These are phyloP conservation scores for Papiliotrema nemorosa DNA, from an alignment of 1,284 basidiomycete genomes.

Conservation along the genomic window DNA sequence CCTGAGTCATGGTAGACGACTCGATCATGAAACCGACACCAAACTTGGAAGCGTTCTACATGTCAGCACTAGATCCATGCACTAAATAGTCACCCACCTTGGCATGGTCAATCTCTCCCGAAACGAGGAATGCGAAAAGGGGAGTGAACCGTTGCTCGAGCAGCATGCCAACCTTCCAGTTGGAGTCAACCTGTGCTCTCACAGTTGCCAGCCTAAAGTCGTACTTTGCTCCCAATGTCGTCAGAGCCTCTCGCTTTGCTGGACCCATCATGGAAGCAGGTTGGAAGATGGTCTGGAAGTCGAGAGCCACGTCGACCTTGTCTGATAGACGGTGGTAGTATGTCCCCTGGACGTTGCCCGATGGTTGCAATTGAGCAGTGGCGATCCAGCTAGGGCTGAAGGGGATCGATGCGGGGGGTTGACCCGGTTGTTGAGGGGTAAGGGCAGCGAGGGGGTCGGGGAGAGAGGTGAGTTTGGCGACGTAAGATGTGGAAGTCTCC, in stretches of 20 bases:
- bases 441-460: slow-evolving; percentile 49
- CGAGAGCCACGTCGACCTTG: slow-evolving; percentile 97
- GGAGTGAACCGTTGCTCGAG: slow-evolving; percentile 96
- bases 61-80: background rate
- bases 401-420: slow-evolving; percentile 24
- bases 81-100: slow-evolving; percentile 59
- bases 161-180: slow-evolving; percentile 88
- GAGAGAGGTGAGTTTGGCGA: slow-evolving; percentile 76
- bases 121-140: slow-evolving; percentile 87
- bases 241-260: slow-evolving; percentile 81
- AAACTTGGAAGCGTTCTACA: slow-evolving; percentile 82
- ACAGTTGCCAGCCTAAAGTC: slow-evolving; percentile 92
- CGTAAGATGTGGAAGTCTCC: slow-evolving; percentile 77
- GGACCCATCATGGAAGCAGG: slow-evolving; percentile 54
- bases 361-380: slow-evolving; percentile 83
- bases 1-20: slow-evolving; percentile 48
- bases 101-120: slow-evolving; percentile 97
- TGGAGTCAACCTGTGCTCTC: slow-evolving; percentile 85
- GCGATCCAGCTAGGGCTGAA: slow-evolving; percentile 76
- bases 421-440: slow-evolving; percentile 29
- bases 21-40: slow-evolving; percentile 97
- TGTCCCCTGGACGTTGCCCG: slow-evolving; percentile 81
- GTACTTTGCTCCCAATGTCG: slow-evolving; percentile 92
- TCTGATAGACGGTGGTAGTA: slow-evolving; percentile 97
- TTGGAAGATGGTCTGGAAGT: slow-evolving; percentile 77